phyloP scores from a whole-genome alignment of 805 yeast genomes.

The Nadsonia fulvescens region DNA sequence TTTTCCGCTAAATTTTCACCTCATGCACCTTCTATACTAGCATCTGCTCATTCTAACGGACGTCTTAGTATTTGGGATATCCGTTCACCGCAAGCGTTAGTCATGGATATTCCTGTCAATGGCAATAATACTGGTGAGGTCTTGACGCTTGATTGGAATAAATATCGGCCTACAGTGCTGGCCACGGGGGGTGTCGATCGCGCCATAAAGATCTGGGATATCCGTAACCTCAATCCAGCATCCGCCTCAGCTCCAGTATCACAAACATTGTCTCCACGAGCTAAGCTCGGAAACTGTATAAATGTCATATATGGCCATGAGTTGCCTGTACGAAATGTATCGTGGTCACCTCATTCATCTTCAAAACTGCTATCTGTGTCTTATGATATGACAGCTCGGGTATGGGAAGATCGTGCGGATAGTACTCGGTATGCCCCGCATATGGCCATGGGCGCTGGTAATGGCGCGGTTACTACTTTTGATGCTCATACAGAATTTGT shows the following conservation, averaged over 20 bases:
- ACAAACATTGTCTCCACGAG: slow-evolving; percentile 4
- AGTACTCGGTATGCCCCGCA: no score
- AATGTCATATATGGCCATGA: slow-evolving; percentile 78
- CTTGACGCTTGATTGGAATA: slow-evolving; percentile 75
- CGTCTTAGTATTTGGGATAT: slow-evolving; percentile 69
- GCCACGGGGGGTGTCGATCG: slow-evolving; percentile 92
- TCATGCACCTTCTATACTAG: slow-evolving; percentile 51
- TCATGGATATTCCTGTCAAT: slow-evolving; percentile 10
- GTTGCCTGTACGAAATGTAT: slow-evolving; percentile 64
- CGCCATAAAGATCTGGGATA: slow-evolving; percentile 70
- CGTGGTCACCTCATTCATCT: slow-evolving; percentile 80
- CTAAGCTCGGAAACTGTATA: slow-evolving; percentile 11
- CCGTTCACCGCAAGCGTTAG: slow-evolving; percentile 45
- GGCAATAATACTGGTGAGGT: slow-evolving; percentile 33
- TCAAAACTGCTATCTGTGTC: slow-evolving; percentile 57
- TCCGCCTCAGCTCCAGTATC: slow-evolving; percentile 13
- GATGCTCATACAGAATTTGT: slow-evolving; percentile 72
- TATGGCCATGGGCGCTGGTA: slow-evolving; percentile 23
- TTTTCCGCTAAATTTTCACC: slow-evolving; percentile 74
- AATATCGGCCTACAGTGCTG: slow-evolving; percentile 58
- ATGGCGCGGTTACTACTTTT: slow-evolving; percentile 42
- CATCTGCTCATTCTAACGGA: slow-evolving; percentile 60
- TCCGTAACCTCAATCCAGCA: slow-evolving; percentile 41
- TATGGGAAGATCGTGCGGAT: slow-evolving; percentile 66
- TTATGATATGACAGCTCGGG: slow-evolving; percentile 81